A percentile compares a stretch with the other conserved stretches of the same genome.
phyloP scores from a whole-genome alignment of 1,284 basidiomycete species.

The Melampsora americana region DNA sequence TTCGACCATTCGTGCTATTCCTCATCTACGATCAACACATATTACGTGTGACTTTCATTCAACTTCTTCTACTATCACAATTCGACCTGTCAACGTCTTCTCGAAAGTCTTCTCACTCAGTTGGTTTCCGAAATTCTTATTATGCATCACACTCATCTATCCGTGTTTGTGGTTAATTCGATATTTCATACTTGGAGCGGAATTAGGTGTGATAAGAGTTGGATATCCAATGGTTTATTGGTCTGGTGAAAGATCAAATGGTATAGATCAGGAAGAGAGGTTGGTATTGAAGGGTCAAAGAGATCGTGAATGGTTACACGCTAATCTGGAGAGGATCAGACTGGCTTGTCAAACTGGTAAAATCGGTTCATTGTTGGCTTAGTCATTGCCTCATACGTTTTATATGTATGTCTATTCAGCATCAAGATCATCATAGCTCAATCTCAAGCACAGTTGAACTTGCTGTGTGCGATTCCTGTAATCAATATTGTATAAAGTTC shows the following conservation, averaged over 20 bases:
- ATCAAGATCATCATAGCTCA: no score
- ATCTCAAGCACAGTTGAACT: no score
- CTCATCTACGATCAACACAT: slow-evolving; percentile 31
- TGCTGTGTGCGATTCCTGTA: no score
- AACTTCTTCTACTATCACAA: slow-evolving; percentile 15
- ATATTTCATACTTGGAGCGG: slow-evolving; percentile 25
- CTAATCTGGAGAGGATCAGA: slow-evolving; percentile 3
- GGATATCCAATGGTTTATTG: slow-evolving; percentile 31
- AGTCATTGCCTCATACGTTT: no score
- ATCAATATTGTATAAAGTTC: no score
- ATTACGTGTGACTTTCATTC: slow-evolving; percentile 19
- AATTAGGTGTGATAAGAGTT: slow-evolving; percentile 21
- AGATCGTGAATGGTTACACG: slow-evolving; percentile 28
- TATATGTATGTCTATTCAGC: no score
- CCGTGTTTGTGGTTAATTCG: slow-evolving; percentile 26
- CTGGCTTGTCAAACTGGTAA: slow-evolving; percentile 27
- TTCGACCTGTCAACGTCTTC: slow-evolving; percentile 24
- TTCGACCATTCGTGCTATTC: slow-evolving; percentile 6
- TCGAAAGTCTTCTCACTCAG: slow-evolving; percentile 29
- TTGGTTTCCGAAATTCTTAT: slow-evolving; percentile 17
- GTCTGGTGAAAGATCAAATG: slow-evolving; percentile 10
- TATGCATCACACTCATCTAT: slow-evolving; percentile 33
- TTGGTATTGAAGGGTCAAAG: slow-evolving; percentile 8
- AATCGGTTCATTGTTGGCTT: background rate
- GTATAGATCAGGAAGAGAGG: background rate